Conservation (phyloP, 768 basidiomycete genomes). For the button mushroom (Agaricus bisporus) region DNA sequence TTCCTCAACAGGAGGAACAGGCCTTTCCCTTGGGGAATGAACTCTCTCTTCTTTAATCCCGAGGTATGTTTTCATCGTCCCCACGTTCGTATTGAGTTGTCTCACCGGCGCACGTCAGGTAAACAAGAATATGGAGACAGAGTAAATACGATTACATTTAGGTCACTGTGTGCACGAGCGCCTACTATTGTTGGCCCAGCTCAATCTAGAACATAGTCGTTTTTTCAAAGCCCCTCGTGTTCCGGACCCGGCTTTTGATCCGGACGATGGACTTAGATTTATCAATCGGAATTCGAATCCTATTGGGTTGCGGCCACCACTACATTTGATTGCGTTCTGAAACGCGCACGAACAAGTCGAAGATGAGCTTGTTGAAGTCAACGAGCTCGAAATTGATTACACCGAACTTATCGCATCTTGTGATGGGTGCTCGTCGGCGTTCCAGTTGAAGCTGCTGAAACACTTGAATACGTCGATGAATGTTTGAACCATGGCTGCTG, state of each 20-base stretch:
- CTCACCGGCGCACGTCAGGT: conserved; percentile 28
- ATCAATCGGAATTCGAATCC: background rate
- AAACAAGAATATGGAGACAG: conserved; percentile 55
- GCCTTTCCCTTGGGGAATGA: conserved; percentile 83
- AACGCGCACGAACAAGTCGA: background rate
- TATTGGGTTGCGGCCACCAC: no score
- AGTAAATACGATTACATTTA: background rate
- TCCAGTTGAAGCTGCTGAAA: background rate
- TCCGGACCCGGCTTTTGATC: background rate
- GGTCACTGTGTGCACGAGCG: conserved; percentile 2
- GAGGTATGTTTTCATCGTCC: conserved; percentile 38
- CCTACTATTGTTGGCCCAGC: conserved; percentile 2
- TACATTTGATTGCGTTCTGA: no score
- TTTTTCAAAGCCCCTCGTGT: background rate
- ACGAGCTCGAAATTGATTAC: background rate
- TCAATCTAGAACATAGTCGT: background rate
- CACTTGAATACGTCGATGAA: no score
- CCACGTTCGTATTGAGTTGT: background rate
- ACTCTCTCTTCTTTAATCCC: conserved; percentile 79
- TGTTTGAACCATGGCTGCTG: no score
- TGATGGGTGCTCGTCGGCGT: background rate
- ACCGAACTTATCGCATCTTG: background rate
- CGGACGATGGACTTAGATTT: no score
- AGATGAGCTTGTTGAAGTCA: background rate
- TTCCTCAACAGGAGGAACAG: conserved; percentile 73